Evolutionary conservation across 2,329 filamentous ascomycete genomes (phyloP).

Genomic region (Exophiala lecanii-corni): DNA sequence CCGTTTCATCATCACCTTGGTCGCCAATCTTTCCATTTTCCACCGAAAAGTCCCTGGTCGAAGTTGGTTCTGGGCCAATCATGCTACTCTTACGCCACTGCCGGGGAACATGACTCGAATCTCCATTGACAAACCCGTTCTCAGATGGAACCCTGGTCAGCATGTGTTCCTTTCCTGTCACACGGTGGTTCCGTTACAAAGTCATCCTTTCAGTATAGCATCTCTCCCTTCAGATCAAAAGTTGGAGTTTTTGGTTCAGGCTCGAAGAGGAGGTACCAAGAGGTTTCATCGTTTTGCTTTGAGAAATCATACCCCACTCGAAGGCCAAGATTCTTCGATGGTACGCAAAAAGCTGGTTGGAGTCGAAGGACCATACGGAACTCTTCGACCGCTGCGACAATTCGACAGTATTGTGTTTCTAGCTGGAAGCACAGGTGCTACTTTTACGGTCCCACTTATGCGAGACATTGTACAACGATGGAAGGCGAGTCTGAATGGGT

Average conservation of each 20-base stretch:
- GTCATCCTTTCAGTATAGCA: constrained; percentile 61
- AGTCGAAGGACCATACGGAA: constrained; percentile 28
- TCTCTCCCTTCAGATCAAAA: constrained; percentile 52
- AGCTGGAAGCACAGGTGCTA: constrained; percentile 45
- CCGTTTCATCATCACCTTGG: constrained; percentile 9
- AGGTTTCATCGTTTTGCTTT: constrained; percentile 33
- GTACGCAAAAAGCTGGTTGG: constrained; percentile 13
- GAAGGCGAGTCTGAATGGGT: constrained; percentile 30
- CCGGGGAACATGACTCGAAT: constrained; percentile 54
- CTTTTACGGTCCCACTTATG: constrained; percentile 49
- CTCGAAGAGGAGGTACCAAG: constrained; percentile 35
- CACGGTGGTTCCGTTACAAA: constrained; percentile 53
- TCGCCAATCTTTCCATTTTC: constrained; percentile 18
- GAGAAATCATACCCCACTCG: constrained; percentile 37
- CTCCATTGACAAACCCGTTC: constrained; percentile 50
- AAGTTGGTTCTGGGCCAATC: constrained; percentile 37
- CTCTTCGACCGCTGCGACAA: constrained; percentile 38
- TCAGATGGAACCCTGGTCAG: constrained; percentile 59
- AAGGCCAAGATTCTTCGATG: constrained; percentile 23
- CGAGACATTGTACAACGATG: constrained; percentile 48
- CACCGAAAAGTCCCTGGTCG: constrained; percentile 7
- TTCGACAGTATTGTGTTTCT: constrained; percentile 21
- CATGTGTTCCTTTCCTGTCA: constrained; percentile 60
- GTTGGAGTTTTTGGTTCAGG: constrained; percentile 54
- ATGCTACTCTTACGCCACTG: constrained; percentile 46